Evolutionary conservation across 208 protist genomes (phyloP), one percentile per base, ranked within the genome.

Genomic region (Endotrypanum monterogeii): DNA sequence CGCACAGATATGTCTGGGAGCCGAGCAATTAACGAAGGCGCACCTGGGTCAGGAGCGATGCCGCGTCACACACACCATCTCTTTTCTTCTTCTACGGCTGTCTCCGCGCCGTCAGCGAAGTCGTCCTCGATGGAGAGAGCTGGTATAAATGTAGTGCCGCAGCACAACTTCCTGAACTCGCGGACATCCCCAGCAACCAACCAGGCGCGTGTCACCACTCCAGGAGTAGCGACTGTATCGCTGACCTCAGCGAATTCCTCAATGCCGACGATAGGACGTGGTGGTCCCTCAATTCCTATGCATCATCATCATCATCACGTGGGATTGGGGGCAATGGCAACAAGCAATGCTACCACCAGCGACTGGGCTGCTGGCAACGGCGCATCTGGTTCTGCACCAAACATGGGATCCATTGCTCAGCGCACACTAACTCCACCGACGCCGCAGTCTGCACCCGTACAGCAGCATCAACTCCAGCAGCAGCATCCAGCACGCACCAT

Each of bases 271-370:
- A 67, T 68, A 2, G 54, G 56, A 55, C 79, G 66, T 2, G 30
- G 62, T 12, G 68, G 62, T 25, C 55, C 48, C 51, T 46, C 57
- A 44, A 80, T 76, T 14, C 44, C 55, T 28, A 79, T 77, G 48
- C 78, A 80, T 35, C 78, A 83, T 30, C 74, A 87, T 44, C 83
- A 87, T 54, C 78, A 84, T 12, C 79, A 82, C 32, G 58, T 73
- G 23, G 68, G 68, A 32, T 50, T 56, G 14, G 68, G 68, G 62
- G 16, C 78, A 25, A 37, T 77, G 79, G 52, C 72, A 7, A 67
- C 44, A 2, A 77, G 18, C 50, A 58, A 25, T 35, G 51, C 56
- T 35, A 79, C 35, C 54, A 6, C 68, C 51, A 51, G 68, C 16
- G 68, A 73, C 68, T 73, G 68, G 68, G 52, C 68, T n/a, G 78